phyloP scores from a whole-genome alignment of 257 asterid species.

The Gentiana macrophylla region DNA sequence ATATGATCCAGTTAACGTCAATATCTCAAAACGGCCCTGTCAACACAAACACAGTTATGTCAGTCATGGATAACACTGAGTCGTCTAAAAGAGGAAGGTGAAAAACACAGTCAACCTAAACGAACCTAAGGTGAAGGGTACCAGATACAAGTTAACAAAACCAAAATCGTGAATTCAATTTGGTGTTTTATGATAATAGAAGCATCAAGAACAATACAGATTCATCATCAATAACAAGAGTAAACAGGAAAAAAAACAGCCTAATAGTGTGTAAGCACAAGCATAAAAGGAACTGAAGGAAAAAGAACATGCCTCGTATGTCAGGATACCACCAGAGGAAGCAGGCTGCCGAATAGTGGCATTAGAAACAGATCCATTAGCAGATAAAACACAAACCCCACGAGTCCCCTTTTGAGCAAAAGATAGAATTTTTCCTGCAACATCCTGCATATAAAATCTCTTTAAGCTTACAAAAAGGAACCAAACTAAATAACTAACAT shows the following conservation, averaged over 20 bases:
- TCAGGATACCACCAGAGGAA: conserved; percentile 74
- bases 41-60: conserved; percentile 6
- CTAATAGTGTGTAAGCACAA: background rate
- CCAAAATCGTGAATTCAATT: too few relatives aligned
- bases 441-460: conserved; percentile 44
- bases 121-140: too few relatives aligned
- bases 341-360: conserved; percentile 93
- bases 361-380: conserved; percentile 83
- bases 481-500: too few relatives aligned
- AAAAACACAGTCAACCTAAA: too few relatives aligned
- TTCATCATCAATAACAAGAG: too few relatives aligned
- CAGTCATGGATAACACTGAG: too few relatives aligned
- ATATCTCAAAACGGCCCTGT: conserved; percentile 94
- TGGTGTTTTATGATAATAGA: too few relatives aligned
- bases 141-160: too few relatives aligned
- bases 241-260: too few relatives aligned
- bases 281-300: background rate
- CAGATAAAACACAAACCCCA: conserved; percentile 84
- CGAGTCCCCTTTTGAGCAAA: conserved; percentile 70
- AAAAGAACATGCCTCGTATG: conserved; percentile 59
- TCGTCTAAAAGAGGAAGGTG: too few relatives aligned
- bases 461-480: background rate
- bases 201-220: too few relatives aligned
- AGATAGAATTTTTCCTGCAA: conserved; percentile 74
- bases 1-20: conserved; percentile 70